Percentiles rank a stretch among this genome's conserved stretches.
phyloP scores from a whole-genome alignment of 2,329 filamentous ascomycete genomes.

The Alternaria infectoria region DNA sequence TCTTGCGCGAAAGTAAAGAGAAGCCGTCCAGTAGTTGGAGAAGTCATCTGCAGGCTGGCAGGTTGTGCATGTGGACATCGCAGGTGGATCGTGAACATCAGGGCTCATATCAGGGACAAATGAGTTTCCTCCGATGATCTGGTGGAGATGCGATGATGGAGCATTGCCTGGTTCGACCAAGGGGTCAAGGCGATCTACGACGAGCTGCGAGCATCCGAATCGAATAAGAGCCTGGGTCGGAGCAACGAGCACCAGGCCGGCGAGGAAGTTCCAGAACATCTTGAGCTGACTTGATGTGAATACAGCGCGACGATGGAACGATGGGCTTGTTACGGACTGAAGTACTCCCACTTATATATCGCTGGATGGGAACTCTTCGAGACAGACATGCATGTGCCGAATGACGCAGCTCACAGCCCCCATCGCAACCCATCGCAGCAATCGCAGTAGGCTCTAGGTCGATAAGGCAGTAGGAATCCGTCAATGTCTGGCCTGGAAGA shows the following conservation, averaged over 20 bases:
- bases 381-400: neutral
- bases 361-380: neutral
- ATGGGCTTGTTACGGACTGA: neutral
- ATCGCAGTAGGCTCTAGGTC: neutral
- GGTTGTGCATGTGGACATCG: slow-evolving; percentile 34
- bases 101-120: slow-evolving; percentile 32
- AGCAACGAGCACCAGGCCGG: slow-evolving; percentile 21
- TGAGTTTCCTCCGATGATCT: slow-evolving; percentile 38
- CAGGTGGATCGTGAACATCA: slow-evolving; percentile 24
- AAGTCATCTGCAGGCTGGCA: slow-evolving; percentile 28
- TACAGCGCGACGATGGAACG: neutral
- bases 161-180: slow-evolving; percentile 29
- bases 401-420: neutral
- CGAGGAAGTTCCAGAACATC: slow-evolving; percentile 24
- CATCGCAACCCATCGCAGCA: neutral
- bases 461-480: too few relatives aligned
- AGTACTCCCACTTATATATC: neutral
- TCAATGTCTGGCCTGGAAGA: neutral
- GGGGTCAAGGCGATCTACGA: slow-evolving; percentile 36
- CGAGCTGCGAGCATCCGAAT: slow-evolving; percentile 36
- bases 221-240: slow-evolving; percentile 32
- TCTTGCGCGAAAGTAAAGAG: slow-evolving; percentile 29
- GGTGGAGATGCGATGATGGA: slow-evolving; percentile 34
- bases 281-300: neutral
- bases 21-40: slow-evolving; percentile 37